These are phyloP conservation scores for Podospora comata DNA, from an alignment of 495 filamentous ascomycete genomes.

Conservation along the genomic window DNA sequence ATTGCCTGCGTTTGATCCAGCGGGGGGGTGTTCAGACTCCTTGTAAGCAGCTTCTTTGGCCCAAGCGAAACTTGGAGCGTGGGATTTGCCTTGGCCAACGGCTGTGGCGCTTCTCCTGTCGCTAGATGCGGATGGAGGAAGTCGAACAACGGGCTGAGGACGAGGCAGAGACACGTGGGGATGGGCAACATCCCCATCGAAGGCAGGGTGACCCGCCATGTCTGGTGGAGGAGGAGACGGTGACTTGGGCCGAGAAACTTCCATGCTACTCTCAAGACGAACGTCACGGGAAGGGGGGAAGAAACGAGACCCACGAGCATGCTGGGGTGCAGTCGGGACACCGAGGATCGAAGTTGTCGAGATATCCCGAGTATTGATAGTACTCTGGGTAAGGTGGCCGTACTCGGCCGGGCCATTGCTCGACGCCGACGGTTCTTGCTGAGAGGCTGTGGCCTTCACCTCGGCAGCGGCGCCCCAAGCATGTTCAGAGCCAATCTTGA, in stretches of 20 bases:
- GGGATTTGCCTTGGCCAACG: constrained; percentile 12
- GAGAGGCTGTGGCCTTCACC: constrained; percentile 15
- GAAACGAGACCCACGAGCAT: constrained; percentile 48
- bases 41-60: constrained; percentile 25
- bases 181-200: constrained; percentile 58
- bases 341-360: constrained; percentile 23
- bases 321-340: constrained; percentile 14
- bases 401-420: constrained; percentile 19
- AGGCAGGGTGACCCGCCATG: constrained; percentile 66
- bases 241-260: constrained; percentile 40
- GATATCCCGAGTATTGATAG: constrained; percentile 15
- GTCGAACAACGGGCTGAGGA: constrained; percentile 64
- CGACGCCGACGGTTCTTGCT: constrained; percentile 16
- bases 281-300: constrained; percentile 53
- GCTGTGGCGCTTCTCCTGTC: constrained; percentile 4
- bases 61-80: constrained; percentile 27
- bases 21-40: constrained; percentile 19
- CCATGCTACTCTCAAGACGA: constrained; percentile 7
- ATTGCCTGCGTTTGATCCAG: neutral
- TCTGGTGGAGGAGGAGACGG: constrained; percentile 74
- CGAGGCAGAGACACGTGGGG: constrained; percentile 68
- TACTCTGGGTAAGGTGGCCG: constrained; percentile 19
- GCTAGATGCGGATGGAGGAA: constrained; percentile 53
- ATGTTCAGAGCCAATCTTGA: constrained; percentile 27
- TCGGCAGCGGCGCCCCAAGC: constrained; percentile 27